Evolutionary conservation across 768 basidiomycete genomes (phyloP).

Genomic region (Astraeus odoratus): DNA sequence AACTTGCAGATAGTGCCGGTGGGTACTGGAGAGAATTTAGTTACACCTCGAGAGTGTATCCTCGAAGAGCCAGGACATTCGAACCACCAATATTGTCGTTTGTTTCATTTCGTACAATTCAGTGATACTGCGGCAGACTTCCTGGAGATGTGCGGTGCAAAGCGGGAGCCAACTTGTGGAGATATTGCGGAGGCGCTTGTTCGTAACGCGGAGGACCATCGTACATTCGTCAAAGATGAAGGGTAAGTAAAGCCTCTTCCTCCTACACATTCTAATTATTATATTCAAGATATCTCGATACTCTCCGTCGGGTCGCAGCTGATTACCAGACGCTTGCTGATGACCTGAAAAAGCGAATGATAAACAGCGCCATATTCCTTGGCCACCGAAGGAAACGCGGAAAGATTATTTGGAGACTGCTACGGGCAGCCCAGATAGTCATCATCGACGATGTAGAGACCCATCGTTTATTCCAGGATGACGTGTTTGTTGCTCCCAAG

Average conservation of each 20-base stretch:
- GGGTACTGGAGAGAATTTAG: constrained; percentile 24
- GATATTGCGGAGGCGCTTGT: constrained; percentile 66
- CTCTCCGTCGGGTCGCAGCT: constrained; percentile 74
- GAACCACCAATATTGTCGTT: constrained; percentile 49
- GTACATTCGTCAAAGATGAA: constrained; percentile 50
- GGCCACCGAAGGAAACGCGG: constrained; percentile 44
- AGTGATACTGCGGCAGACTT: constrained; percentile 71
- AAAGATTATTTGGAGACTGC: constrained; percentile 38
- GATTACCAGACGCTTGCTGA: constrained; percentile 46
- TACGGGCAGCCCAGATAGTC: constrained; percentile 56
- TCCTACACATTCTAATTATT: neutral
- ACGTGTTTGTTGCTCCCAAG: constrained; percentile 68
- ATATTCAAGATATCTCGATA: constrained; percentile 58
- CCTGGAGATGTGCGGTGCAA: constrained; percentile 77
- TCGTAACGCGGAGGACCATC: constrained; percentile 60
- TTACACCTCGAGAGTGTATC: constrained; percentile 59
- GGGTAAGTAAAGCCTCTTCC: constrained; percentile 37
- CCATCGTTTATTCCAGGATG: constrained; percentile 64
- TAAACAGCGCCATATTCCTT: constrained; percentile 57
- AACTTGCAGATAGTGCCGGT: constrained; percentile 55
- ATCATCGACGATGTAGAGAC: constrained; percentile 78
- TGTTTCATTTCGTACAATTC: constrained; percentile 84
- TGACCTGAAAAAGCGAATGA: constrained; percentile 45
- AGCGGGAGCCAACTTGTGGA: constrained; percentile 71
- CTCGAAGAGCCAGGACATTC: constrained; percentile 37